phyloP scores from a whole-genome alignment of 2,329 filamentous ascomycete species.

The Penicillium sp. region DNA sequence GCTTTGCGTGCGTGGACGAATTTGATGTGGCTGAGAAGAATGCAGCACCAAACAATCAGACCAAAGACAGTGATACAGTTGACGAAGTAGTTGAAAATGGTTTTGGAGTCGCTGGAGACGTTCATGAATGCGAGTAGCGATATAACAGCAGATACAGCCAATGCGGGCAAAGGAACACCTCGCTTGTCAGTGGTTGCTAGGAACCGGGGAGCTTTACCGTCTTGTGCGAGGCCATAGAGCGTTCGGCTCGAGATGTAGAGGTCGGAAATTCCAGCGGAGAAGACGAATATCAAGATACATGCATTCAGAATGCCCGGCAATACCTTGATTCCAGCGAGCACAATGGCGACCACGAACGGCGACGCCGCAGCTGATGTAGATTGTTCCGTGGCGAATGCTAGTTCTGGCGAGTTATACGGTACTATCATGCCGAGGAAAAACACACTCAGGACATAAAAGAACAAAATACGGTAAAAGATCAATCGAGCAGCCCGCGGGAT shows the following conservation, averaged over 20 bases:
- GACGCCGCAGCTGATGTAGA: constrained; percentile 52
- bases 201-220: constrained; percentile 65
- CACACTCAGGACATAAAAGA: constrained; percentile 71
- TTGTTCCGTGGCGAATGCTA: constrained; percentile 46
- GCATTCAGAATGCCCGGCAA: constrained; percentile 66
- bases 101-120: constrained; percentile 51
- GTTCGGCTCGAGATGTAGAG: constrained; percentile 70
- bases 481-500: constrained; percentile 71
- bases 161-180: constrained; percentile 64
- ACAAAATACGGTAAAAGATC: constrained; percentile 71
- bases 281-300: constrained; percentile 68
- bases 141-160: constrained; percentile 57
- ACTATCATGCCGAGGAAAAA: constrained; percentile 71
- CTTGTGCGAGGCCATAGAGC: constrained; percentile 66
- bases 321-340: constrained; percentile 55
- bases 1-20: constrained; percentile 59
- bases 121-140: constrained; percentile 64
- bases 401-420: constrained; percentile 59
- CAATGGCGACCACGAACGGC: constrained; percentile 70
- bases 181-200: constrained; percentile 64
- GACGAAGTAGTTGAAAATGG: constrained; percentile 61
- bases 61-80: constrained; percentile 62
- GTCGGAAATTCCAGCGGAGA: constrained; percentile 71
- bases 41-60: constrained; percentile 62
- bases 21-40: constrained; percentile 61